These are phyloP conservation scores for Silene coronaria DNA, from an alignment of 179 eudicot species.

Conservation along the genomic window DNA sequence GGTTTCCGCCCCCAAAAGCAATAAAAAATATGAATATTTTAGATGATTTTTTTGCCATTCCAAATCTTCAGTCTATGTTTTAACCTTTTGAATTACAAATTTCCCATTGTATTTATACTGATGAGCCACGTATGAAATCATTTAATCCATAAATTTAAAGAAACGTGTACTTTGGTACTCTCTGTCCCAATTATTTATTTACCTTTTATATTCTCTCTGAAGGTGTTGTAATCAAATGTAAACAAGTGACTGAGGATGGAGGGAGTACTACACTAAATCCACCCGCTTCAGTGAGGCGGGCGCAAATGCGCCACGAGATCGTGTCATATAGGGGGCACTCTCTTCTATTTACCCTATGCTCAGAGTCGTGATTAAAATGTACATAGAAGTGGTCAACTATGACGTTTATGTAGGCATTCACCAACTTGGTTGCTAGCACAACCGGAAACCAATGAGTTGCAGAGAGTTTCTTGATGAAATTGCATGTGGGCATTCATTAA, in stretches of 20 bases:
- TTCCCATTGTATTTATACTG: too few relatives aligned
- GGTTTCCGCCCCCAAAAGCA: too few relatives aligned
- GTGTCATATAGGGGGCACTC: background rate
- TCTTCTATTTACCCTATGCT: too few relatives aligned
- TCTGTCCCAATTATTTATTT: too few relatives aligned
- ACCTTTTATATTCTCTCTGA: too few relatives aligned
- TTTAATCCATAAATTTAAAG: background rate
- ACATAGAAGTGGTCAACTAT: background rate
- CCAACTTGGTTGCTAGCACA: background rate
- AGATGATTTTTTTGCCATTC: background rate
- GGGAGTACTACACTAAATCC: too few relatives aligned
- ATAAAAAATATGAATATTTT: too few relatives aligned
- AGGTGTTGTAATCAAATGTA: too few relatives aligned
- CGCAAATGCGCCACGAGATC: background rate
- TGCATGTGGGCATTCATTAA: conserved; percentile 9
- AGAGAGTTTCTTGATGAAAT: background rate
- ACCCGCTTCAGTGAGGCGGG: background rate
- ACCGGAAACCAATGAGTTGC: background rate
- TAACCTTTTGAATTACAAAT: background rate
- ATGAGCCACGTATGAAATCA: background rate
- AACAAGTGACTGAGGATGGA: too few relatives aligned
- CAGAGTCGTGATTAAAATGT: background rate
- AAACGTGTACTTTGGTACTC: background rate
- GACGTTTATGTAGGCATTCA: background rate
- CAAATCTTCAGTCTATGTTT: background rate